phyloP scores from a whole-genome alignment of 1,284 basidiomycete genomes.

The Calocybe gambosa region DNA sequence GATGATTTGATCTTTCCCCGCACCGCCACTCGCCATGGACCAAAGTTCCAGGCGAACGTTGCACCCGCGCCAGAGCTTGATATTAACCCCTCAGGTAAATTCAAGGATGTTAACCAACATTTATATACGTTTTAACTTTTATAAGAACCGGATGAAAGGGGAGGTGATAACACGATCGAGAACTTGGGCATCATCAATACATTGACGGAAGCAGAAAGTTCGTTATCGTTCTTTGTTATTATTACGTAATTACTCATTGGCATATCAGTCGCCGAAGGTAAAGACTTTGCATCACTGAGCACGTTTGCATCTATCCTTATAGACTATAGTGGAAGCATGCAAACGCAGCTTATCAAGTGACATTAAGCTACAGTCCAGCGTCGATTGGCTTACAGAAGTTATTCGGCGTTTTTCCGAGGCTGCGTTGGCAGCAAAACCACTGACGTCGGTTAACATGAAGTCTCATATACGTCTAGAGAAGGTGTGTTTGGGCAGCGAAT shows the following conservation, averaged over 20 bases:
- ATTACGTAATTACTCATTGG: constrained; percentile 20
- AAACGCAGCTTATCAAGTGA: constrained; percentile 47
- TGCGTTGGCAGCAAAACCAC: constrained; percentile 44
- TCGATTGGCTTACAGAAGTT: constrained; percentile 77
- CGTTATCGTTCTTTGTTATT: constrained; percentile 17
- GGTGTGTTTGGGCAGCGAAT: constrained; percentile 31
- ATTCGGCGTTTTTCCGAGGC: constrained; percentile 64
- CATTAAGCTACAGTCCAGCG: constrained; percentile 42
- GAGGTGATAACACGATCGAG: constrained; percentile 70
- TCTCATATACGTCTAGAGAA: constrained; percentile 51
- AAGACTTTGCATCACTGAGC: constrained; percentile 9
- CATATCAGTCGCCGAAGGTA: constrained; percentile 45
- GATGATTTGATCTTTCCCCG: constrained; percentile 95
- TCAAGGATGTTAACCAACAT: constrained; percentile 4
- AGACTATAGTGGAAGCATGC: constrained; percentile 51
- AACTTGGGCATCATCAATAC: constrained; percentile 57
- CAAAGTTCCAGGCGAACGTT: constrained; percentile 76
- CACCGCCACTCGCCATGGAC: constrained; percentile 80
- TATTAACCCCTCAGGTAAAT: constrained; percentile 35
- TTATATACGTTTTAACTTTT: not conserved
- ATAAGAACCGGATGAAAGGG: constrained; percentile 55
- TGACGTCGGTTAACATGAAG: constrained; percentile 59
- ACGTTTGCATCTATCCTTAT: constrained; percentile 11
- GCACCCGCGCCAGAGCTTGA: constrained; percentile 45
- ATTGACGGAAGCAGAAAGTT: constrained; percentile 62